Evolutionary conservation across 331 rosid genomes (phyloP).

Genomic region (Malus hybrid): DNA sequence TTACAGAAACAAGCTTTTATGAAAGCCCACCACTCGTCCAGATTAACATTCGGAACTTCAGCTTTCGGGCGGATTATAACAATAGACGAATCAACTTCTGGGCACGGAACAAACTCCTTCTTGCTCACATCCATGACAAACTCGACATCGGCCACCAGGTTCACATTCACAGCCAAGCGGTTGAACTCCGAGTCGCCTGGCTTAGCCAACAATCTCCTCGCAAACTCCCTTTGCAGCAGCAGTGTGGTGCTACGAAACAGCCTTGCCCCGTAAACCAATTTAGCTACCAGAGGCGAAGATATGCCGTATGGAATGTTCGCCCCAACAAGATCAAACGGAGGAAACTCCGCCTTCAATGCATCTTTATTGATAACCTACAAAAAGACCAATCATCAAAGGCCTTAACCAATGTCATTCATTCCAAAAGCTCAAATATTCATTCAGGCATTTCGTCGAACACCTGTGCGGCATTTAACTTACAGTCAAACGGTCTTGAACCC

Average conservation of each 20-base stretch:
- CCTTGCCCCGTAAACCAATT: slow-evolving; percentile 43
- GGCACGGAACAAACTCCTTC: slow-evolving; percentile 79
- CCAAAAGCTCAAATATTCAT: not conserved
- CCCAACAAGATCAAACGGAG: slow-evolving; percentile 67
- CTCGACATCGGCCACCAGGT: slow-evolving; percentile 67
- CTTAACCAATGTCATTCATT: not conserved
- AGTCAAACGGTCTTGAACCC: slow-evolving; percentile 23
- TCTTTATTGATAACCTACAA: slow-evolving; percentile 62
- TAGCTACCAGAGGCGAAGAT: slow-evolving; percentile 69
- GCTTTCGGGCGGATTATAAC: slow-evolving; percentile 65
- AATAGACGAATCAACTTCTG: slow-evolving; percentile 81
- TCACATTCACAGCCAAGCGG: slow-evolving; percentile 77
- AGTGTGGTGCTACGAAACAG: slow-evolving; percentile 77
- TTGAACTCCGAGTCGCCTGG: slow-evolving; percentile 72
- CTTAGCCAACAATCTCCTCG: slow-evolving; percentile 62
- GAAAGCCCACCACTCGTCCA: slow-evolving; percentile 70
- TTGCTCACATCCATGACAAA: slow-evolving; percentile 77
- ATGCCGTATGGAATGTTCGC: slow-evolving; percentile 87
- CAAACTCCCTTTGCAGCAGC: slow-evolving; percentile 85
- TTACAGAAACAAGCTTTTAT: slow-evolving; percentile 51
- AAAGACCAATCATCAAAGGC: slow-evolving; percentile 15
- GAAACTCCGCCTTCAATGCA: slow-evolving; percentile 62
- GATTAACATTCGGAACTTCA: slow-evolving; percentile 43
- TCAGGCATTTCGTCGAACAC: slow-evolving; percentile 35
- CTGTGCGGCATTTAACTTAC: slow-evolving; percentile 27